Conservation (phyloP, 495 filamentous ascomycete genomes). For the Lichenothelia convexa region DNA sequence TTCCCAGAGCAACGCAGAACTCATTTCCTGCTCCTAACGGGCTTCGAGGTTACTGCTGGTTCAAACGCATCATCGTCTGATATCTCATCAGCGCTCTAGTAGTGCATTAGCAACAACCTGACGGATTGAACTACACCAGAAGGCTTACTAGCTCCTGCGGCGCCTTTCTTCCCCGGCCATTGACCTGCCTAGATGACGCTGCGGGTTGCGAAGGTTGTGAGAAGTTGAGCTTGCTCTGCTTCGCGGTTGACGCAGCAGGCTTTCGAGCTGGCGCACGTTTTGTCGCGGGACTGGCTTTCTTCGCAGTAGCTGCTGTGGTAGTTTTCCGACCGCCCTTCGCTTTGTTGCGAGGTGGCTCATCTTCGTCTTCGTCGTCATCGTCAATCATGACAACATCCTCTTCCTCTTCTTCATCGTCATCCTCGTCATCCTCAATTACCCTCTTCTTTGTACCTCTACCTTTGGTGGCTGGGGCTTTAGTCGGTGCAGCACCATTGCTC, state of each 20-base stretch:
- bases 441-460: conserved; percentile 21
- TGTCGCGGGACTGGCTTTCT: conserved; percentile 17
- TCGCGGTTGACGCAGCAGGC: no score
- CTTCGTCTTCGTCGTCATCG: conserved; percentile 45
- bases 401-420: conserved; percentile 33
- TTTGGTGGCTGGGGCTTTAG: conserved; percentile 17
- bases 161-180: conserved; percentile 18
- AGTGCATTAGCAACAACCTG: conserved; percentile 15
- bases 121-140: background rate
- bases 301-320: conserved; percentile 23
- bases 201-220: conserved; percentile 30
- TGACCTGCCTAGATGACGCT: conserved; percentile 12
- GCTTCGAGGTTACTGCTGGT: conserved; percentile 20
- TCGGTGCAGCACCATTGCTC: conserved; percentile 22
- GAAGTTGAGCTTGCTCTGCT: conserved; percentile 63
- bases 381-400: conserved; percentile 31
- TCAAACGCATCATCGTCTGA: conserved; percentile 65
- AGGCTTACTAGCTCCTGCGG: conserved; percentile 23
- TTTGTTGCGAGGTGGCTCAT: conserved; percentile 35
- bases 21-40: conserved; percentile 7
- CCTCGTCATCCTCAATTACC: conserved; percentile 7
- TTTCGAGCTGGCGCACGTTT: conserved; percentile 24
- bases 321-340: conserved; percentile 26
- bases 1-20: no score
- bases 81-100: conserved; percentile 55